Percentiles rank a stretch among this genome's conserved stretches.
These are phyloP conservation scores for Vitis cinerea DNA, from an alignment of 164 flowering plant species.

Conservation along the genomic window DNA sequence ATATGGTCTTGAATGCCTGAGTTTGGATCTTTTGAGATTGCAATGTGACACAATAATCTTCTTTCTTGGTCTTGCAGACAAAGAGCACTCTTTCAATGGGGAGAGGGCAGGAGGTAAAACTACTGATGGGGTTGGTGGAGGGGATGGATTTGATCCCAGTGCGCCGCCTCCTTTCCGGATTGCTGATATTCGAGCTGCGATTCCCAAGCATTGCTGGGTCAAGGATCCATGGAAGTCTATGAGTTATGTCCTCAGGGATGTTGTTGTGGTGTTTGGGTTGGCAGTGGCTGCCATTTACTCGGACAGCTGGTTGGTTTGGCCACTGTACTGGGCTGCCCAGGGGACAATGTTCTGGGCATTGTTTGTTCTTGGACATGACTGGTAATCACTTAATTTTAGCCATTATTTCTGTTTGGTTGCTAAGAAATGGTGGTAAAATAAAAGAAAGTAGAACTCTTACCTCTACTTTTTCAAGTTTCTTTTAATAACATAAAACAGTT, in stretches of 20 bases:
- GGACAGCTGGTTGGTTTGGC: constrained; percentile 72
- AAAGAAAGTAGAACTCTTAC: too few species aligned
- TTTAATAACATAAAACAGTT: too few species aligned
- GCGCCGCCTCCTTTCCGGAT: constrained; percentile 74
- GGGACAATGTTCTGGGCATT: constrained; percentile 97
- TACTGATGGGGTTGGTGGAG: too few species aligned
- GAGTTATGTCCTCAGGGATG: constrained; percentile 68
- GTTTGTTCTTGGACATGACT: constrained; percentile 88
- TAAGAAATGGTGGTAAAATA: too few species aligned
- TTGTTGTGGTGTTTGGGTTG: constrained; percentile 47
- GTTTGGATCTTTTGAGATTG: too few species aligned
- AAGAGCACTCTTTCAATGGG: too few species aligned
- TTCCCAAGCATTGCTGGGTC: constrained; percentile 90
- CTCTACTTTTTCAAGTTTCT: too few species aligned
- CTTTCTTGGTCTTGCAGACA: too few species aligned
- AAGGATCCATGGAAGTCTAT: constrained; percentile 75
- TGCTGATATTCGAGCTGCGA: constrained; percentile 77
- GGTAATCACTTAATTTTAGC: constrained; percentile 33
- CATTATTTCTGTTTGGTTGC: not conserved
- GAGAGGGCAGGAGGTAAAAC: too few species aligned
- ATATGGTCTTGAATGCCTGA: too few species aligned
- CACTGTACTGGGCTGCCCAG: constrained; percentile 80
- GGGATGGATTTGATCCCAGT: constrained; percentile 47
- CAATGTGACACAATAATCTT: too few species aligned
- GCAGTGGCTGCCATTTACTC: constrained; percentile 47